Evolutionary conservation across 306 rosid genomes (phyloP).

Genomic region (Lathyrus sativus): DNA sequence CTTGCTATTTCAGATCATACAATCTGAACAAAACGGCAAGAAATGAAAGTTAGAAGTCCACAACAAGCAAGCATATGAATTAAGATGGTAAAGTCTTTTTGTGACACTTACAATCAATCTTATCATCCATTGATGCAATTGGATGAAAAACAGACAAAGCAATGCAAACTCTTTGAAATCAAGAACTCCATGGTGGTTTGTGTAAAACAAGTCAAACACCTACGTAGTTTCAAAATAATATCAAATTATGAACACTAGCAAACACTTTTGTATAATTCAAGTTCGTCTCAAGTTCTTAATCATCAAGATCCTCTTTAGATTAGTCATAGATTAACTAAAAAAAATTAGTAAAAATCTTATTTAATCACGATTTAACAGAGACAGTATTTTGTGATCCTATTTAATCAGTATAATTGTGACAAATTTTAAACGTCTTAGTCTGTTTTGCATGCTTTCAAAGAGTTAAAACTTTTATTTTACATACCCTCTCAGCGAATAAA

Average conservation of each 20-base stretch:
- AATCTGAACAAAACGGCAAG: constrained; percentile 77
- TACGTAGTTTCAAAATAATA: constrained; percentile 48
- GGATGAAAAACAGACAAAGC: constrained; percentile 90
- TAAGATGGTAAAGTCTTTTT: background rate
- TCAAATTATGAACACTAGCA: too few relatives aligned
- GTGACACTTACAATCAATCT: constrained; percentile 70
- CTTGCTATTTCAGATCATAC: constrained; percentile 82
- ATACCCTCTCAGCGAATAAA: constrained; percentile 85
- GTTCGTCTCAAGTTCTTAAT: too few relatives aligned
- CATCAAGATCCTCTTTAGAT: too few relatives aligned
- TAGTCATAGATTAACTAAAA: too few relatives aligned
- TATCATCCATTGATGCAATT: constrained; percentile 67
- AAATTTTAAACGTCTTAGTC: too few relatives aligned
- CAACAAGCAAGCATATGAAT: constrained; percentile 21
- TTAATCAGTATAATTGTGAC: too few relatives aligned
- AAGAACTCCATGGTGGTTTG: constrained; percentile 63
- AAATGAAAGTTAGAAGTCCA: constrained; percentile 40
- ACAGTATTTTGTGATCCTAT: too few relatives aligned
- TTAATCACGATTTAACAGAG: too few relatives aligned
- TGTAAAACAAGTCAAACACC: constrained; percentile 85
- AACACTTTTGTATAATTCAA: too few relatives aligned
- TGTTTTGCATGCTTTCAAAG: too few relatives aligned
- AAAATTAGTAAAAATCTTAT: too few relatives aligned
- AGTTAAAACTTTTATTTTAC: constrained; percentile 9
- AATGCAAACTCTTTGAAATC: constrained; percentile 77